These are phyloP conservation scores for Populus davidiana DNA, from an alignment of 345 rosid genomes.

Conservation along the genomic window DNA sequence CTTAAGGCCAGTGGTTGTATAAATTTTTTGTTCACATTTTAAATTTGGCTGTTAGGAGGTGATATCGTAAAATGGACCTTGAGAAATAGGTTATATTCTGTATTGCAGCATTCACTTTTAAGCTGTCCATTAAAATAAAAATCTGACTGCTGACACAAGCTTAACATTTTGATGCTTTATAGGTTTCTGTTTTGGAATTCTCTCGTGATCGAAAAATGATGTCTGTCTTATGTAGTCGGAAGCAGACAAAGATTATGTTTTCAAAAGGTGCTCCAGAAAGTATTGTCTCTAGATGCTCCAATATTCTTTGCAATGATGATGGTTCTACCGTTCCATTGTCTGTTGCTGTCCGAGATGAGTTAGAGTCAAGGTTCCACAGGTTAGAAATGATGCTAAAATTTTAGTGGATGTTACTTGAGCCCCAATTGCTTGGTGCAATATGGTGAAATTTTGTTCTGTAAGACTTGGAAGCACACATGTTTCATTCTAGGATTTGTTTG, in stretches of 20 bases:
- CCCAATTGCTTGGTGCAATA: neutral
- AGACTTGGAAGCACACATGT: neutral
- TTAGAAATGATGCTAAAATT: slow-evolving; percentile 21
- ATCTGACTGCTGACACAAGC: neutral
- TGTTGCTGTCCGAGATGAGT: slow-evolving; percentile 57
- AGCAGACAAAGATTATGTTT: slow-evolving; percentile 68
- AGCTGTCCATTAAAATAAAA: neutral
- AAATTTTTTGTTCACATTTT: neutral
- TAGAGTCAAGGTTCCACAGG: slow-evolving; percentile 84
- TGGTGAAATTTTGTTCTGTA: neutral
- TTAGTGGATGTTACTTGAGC: neutral
- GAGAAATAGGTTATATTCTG: neutral
- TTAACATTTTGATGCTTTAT: slow-evolving; percentile 24
- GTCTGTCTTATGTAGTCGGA: slow-evolving; percentile 88
- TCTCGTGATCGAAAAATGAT: slow-evolving; percentile 99
- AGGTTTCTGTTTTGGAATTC: slow-evolving; percentile 89
- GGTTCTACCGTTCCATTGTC: slow-evolving; percentile 81
- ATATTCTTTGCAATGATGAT: slow-evolving; percentile 73
- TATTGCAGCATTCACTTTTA: neutral
- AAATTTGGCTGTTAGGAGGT: neutral
- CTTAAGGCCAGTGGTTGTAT: neutral
- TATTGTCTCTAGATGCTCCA: slow-evolving; percentile 77
- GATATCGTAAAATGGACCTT: neutral
- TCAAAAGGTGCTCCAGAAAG: slow-evolving; percentile 99
- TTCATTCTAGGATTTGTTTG: neutral